phyloP scores from a whole-genome alignment of 116 monocot genomes.

The Papilionanthe hybrid region DNA sequence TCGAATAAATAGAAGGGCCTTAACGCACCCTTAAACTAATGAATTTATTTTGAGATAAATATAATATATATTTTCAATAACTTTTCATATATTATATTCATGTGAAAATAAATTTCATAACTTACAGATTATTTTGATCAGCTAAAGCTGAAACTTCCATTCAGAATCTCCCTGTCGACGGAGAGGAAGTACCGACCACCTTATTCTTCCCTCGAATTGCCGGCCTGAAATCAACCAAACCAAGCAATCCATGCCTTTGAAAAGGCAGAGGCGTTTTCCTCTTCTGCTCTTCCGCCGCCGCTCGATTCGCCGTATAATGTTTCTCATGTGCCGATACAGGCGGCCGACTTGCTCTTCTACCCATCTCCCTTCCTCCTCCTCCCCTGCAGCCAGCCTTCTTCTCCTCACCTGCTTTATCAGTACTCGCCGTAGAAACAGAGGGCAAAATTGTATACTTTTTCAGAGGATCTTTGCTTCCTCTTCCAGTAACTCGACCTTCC shows the following conservation, averaged over 20 bases:
- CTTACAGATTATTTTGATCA: no score
- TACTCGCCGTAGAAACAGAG: conserved; percentile 3
- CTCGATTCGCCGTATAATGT: conserved; percentile 9
- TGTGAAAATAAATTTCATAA: no score
- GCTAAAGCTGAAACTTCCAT: neutral
- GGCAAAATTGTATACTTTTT: conserved; percentile 18
- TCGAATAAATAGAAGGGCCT: no score
- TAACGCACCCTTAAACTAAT: no score
- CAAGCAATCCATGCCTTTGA: conserved; percentile 11
- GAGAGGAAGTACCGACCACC: neutral
- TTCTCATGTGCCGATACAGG: neutral
- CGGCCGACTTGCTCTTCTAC: conserved; percentile 2
- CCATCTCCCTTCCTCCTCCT: neutral
- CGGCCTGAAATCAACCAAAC: conserved; percentile 21
- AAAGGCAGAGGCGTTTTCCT: conserved; percentile 12
- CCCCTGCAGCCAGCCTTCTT: neutral
- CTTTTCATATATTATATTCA: no score
- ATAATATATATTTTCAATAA: no score
- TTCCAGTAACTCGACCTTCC: conserved; percentile 18
- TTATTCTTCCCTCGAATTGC: conserved; percentile 4
- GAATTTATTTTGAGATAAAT: no score
- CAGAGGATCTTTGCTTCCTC: conserved; percentile 25
- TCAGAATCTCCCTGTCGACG: neutral
- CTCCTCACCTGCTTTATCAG: neutral
- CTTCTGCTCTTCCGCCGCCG: conserved; percentile 12